Conservation (phyloP, 345 rosid genomes). For the Syzygium grande region DNA sequence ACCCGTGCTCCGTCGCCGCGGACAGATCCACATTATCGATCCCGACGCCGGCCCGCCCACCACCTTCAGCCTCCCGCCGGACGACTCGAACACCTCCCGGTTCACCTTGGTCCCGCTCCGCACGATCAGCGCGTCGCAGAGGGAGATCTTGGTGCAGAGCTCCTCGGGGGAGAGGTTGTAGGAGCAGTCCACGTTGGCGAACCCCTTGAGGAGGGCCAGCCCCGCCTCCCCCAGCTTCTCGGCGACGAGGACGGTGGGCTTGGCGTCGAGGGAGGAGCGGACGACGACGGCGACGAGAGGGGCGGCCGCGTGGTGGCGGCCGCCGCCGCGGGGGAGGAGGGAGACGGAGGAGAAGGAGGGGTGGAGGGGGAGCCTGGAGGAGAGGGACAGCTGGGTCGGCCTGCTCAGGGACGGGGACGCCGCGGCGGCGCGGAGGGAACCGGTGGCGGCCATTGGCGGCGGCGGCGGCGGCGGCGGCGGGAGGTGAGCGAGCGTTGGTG, state of each 20-base stretch:
- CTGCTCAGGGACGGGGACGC: constrained; percentile 12
- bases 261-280: constrained; percentile 27
- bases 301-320: constrained; percentile 9
- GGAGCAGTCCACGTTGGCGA: constrained; percentile 71
- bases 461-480: background rate
- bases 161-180: constrained; percentile 81
- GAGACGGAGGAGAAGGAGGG: constrained; percentile 17
- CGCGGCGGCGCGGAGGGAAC: constrained; percentile 8
- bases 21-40: constrained; percentile 91
- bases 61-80: constrained; percentile 74
- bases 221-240: constrained; percentile 89
- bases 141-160: constrained; percentile 87
- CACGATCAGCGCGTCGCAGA: constrained; percentile 77
- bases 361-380: constrained; percentile 19
- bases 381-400: constrained; percentile 24
- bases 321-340: constrained; percentile 10
- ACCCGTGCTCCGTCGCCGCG: constrained; percentile 86
- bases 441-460: constrained; percentile 13
- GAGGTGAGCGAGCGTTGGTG: background rate
- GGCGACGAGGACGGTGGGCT: constrained; percentile 74
- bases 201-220: constrained; percentile 40
- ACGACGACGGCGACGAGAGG: constrained; percentile 1
- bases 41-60: constrained; percentile 93
- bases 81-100: constrained; percentile 75
- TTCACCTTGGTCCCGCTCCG: constrained; percentile 76